Evolutionary conservation across 768 basidiomycete species (phyloP).

Genomic region (Paxillus ammoniavirescens): DNA sequence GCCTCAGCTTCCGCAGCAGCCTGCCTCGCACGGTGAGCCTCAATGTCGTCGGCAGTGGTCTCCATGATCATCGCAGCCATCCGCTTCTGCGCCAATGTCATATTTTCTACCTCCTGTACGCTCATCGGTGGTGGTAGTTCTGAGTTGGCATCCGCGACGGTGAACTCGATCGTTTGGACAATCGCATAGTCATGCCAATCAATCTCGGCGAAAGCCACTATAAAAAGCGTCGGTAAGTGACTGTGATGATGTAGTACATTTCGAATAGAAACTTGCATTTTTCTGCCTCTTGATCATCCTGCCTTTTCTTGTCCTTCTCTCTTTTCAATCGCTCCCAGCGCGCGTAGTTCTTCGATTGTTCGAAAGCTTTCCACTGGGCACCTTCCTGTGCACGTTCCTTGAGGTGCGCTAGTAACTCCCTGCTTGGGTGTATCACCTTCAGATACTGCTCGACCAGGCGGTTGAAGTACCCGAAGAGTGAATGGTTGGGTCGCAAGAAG

Average conservation of each 20-base stretch:
- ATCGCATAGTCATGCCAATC: constrained; percentile 99
- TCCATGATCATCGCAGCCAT: constrained; percentile 99
- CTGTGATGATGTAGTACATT: not conserved
- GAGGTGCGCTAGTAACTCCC: constrained; percentile 72
- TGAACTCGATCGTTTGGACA: constrained; percentile 98
- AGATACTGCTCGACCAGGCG: constrained; percentile 95
- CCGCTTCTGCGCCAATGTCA: constrained; percentile 95
- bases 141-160: constrained; percentile 82
- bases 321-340: constrained; percentile 86
- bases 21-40: constrained; percentile 76
- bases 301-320: constrained; percentile 80
- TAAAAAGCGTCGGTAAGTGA: constrained; percentile 8
- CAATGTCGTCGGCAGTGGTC: constrained; percentile 82
- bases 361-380: constrained; percentile 76
- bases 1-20: constrained; percentile 86
- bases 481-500: constrained; percentile 93
- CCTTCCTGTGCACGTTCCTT: constrained; percentile 62
- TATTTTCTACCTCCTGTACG: constrained; percentile 90
- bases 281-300: constrained; percentile 93
- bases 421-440: constrained; percentile 82
- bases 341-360: constrained; percentile 72
- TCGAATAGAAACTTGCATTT: constrained; percentile 52
- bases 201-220: constrained; percentile 93
- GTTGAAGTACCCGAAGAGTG: constrained; percentile 96
- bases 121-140: constrained; percentile 98